phyloP scores from a whole-genome alignment of 2,329 filamentous ascomycete genomes.

The Fusarium haematococcum region DNA sequence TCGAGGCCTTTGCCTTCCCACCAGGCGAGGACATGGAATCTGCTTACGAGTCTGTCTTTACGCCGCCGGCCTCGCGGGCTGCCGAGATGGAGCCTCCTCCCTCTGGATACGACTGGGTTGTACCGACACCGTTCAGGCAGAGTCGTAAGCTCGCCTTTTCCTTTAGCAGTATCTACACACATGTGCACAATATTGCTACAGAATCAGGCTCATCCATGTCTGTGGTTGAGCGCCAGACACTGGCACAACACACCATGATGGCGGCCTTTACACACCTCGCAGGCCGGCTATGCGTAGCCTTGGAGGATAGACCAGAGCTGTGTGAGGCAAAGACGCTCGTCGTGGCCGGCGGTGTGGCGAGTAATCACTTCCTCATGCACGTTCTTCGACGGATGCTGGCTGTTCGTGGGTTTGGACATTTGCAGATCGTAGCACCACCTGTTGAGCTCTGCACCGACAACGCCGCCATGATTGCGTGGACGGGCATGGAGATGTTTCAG shows the following conservation, averaged over 20 bases:
- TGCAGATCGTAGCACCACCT: constrained; percentile 81
- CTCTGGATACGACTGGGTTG: constrained; percentile 67
- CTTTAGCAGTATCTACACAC: constrained; percentile 76
- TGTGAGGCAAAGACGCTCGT: constrained; percentile 73
- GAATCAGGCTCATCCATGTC: constrained; percentile 56
- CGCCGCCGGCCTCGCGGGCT: constrained; percentile 66
- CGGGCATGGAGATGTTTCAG: constrained; percentile 91
- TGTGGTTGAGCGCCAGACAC: constrained; percentile 70
- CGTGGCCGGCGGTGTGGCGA: constrained; percentile 90
- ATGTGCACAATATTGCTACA: constrained; percentile 58
- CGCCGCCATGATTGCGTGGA: constrained; percentile 97
- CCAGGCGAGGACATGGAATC: constrained; percentile 11
- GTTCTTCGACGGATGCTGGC: constrained; percentile 70
- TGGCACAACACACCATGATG: constrained; percentile 82
- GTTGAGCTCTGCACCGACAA: constrained; percentile 88
- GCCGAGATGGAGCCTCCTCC: constrained; percentile 64
- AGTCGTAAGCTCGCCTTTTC: constrained; percentile 73
- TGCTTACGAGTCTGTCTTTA: constrained; percentile 61
- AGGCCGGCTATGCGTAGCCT: constrained; percentile 76
- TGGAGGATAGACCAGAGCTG: constrained; percentile 55
- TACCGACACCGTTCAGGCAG: constrained; percentile 74
- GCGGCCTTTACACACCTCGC: constrained; percentile 89
- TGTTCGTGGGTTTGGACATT: constrained; percentile 70
- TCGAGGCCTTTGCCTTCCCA: constrained; percentile 85
- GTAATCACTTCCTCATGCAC: constrained; percentile 81